phyloP scores from a whole-genome alignment of 2,329 filamentous ascomycete genomes.

The Cladosporium oxysporum region DNA sequence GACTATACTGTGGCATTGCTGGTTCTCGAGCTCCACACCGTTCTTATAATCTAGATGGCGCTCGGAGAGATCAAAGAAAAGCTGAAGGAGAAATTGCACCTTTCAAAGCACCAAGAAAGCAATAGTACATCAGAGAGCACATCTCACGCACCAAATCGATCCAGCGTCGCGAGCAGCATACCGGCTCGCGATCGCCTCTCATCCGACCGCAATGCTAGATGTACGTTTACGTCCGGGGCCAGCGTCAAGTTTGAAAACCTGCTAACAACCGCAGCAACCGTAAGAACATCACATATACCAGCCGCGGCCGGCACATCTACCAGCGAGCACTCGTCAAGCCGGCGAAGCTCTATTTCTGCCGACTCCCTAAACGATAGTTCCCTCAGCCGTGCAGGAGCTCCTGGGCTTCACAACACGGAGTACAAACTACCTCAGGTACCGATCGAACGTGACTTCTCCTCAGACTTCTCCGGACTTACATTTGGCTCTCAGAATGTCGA shows the following conservation, averaged over 20 bases:
- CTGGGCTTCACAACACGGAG: constrained; percentile 4
- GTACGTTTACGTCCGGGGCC: not conserved
- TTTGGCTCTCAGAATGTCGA: not conserved
- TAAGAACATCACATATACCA: not conserved
- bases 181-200: not conserved
- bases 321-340: not conserved
- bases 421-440: constrained; percentile 10
- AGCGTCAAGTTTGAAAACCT: not conserved
- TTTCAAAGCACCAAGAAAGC: not conserved
- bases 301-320: too few species aligned
- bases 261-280: not conserved
- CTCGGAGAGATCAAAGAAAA: constrained; percentile 1
- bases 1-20: not conserved
- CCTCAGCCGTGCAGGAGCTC: not conserved
- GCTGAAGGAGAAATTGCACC: constrained; percentile 2
- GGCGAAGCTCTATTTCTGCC: not conserved
- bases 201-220: not conserved
- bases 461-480: constrained; percentile 8
- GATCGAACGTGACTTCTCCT: constrained; percentile 14
- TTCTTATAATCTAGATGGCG: constrained; percentile 3
- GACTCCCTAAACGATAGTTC: not conserved
- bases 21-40: not conserved
- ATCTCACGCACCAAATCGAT: not conserved
- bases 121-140: not conserved
- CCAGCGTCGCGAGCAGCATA: not conserved